Percentiles rank a stretch among this genome's conserved stretches.
phyloP scores from a whole-genome alignment of 352 stramenopile species.

The Phytophthora pluvialis region DNA sequence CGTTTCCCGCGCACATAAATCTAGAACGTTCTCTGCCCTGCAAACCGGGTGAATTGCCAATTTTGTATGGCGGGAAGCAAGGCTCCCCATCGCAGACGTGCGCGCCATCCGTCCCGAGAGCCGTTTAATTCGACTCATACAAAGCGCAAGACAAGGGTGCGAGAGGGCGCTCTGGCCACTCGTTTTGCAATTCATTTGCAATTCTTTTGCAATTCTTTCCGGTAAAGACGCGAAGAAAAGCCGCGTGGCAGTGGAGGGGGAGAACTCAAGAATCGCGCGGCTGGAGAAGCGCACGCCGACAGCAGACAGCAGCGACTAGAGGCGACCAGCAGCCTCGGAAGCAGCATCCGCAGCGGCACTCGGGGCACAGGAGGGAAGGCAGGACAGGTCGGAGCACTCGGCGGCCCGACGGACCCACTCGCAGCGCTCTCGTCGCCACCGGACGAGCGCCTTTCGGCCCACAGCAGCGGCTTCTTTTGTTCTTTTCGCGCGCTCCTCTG shows the following conservation, averaged over 20 bases:
- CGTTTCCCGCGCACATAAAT: slow-evolving; percentile 34
- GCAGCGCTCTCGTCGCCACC: slow-evolving; percentile 29
- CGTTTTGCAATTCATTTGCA: slow-evolving; percentile 50
- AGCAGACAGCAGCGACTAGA: slow-evolving; percentile 27
- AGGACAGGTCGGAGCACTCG: slow-evolving; percentile 23
- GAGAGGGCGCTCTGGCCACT: slow-evolving; percentile 34
- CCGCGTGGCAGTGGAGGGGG: slow-evolving; percentile 22
- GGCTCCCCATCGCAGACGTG: background rate
- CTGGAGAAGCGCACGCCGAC: slow-evolving; percentile 33
- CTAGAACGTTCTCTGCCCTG: slow-evolving; percentile 42
- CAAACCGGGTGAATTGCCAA: background rate
- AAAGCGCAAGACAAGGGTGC: slow-evolving; percentile 17
- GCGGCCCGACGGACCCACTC: slow-evolving; percentile 13
- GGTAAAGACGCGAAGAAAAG: slow-evolving; percentile 36
- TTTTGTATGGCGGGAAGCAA: background rate
- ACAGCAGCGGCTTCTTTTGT: slow-evolving; percentile 15
- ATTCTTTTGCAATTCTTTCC: slow-evolving; percentile 56
- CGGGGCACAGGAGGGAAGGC: slow-evolving; percentile 14
- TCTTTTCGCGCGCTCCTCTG: slow-evolving; percentile 2
- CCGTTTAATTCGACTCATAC: slow-evolving; percentile 30
- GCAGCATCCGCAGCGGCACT: slow-evolving; percentile 16
- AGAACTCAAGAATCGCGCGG: slow-evolving; percentile 44
- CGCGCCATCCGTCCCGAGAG: slow-evolving; percentile 26
- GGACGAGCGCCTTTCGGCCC: slow-evolving; percentile 21
- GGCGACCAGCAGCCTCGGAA: slow-evolving; percentile 14